Evolutionary conservation across 2,329 filamentous ascomycete species (phyloP).

Genomic region (Tolypocladium endophyticum): DNA sequence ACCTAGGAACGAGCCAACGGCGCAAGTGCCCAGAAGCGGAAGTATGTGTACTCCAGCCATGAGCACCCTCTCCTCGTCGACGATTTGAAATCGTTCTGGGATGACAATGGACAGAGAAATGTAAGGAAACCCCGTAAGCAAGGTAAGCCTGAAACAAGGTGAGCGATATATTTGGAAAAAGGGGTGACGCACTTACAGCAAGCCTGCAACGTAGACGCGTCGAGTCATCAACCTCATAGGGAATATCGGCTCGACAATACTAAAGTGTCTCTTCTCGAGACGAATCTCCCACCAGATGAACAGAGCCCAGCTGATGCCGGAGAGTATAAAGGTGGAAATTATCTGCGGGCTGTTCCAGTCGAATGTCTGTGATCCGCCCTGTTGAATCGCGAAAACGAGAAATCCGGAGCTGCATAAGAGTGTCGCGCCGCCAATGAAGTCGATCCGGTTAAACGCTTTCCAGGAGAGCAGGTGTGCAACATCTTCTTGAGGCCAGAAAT

Average conservation of each 20-base stretch:
- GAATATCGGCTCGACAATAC: constrained; percentile 42
- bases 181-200: constrained; percentile 31
- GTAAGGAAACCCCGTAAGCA: constrained; percentile 47
- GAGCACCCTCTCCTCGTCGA: constrained; percentile 41
- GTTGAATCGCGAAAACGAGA: constrained; percentile 45
- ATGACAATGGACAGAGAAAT: constrained; percentile 47
- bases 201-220: constrained; percentile 38
- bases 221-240: constrained; percentile 36
- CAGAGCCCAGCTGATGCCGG: constrained; percentile 33
- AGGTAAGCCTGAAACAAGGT: constrained; percentile 32
- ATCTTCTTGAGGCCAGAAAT: constrained; percentile 31
- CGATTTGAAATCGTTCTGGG: constrained; percentile 50
- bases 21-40: constrained; percentile 46
- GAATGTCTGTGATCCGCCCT: constrained; percentile 41
- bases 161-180: not conserved
- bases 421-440: constrained; percentile 39
- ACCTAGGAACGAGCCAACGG: constrained; percentile 44
- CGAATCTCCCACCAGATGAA: constrained; percentile 42
- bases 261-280: constrained; percentile 25
- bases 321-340: constrained; percentile 34
- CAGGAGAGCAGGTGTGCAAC: constrained; percentile 25
- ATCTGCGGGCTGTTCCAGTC: constrained; percentile 43
- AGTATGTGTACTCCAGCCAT: constrained; percentile 47
- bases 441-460: constrained; percentile 35
- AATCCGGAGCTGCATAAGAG: constrained; percentile 42